Evolutionary conservation across 1,284 basidiomycete species (phyloP).

Genomic region (Apiotrichum domesticum): DNA sequence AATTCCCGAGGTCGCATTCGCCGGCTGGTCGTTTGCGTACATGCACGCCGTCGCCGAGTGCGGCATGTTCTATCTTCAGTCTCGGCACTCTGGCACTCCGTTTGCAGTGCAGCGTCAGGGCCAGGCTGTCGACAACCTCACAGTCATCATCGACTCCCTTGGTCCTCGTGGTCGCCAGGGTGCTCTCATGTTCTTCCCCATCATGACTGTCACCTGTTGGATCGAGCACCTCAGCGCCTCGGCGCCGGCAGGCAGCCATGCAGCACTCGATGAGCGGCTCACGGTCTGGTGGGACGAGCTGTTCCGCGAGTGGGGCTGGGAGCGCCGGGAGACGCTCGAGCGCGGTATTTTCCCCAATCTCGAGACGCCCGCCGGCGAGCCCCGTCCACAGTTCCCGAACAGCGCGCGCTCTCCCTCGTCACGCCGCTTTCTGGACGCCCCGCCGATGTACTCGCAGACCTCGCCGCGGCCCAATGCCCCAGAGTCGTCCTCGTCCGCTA

Average conservation of each 20-base stretch:
- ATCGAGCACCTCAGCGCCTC: constrained; percentile 33
- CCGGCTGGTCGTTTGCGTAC: constrained; percentile 48
- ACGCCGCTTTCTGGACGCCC: background rate
- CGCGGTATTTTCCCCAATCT: constrained; percentile 23
- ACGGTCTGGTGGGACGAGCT: constrained; percentile 37
- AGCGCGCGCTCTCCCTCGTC: background rate
- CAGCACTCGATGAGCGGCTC: constrained; percentile 29
- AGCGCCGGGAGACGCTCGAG: constrained; percentile 25
- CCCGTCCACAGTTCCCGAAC: background rate
- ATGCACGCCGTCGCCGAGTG: constrained; percentile 50
- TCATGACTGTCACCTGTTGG: constrained; percentile 39
- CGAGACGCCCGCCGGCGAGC: background rate
- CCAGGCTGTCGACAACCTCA: constrained; percentile 46
- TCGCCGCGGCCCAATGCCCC: constrained; percentile 3
- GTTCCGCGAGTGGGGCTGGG: constrained; percentile 36
- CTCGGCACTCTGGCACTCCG: constrained; percentile 23
- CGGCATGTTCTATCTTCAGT: constrained; percentile 49
- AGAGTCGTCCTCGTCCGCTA: constrained; percentile 6
- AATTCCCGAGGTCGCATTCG: constrained; percentile 29
- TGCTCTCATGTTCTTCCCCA: constrained; percentile 37
- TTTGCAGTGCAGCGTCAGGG: constrained; percentile 40
- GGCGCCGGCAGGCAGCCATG: constrained; percentile 17
- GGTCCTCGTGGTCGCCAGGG: constrained; percentile 40
- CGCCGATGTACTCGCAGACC: background rate
- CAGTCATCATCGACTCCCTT: constrained; percentile 40